Base-by-base conservation (phyloP, 495 filamentous ascomycete species). In the Neurospora discreta region DNA sequence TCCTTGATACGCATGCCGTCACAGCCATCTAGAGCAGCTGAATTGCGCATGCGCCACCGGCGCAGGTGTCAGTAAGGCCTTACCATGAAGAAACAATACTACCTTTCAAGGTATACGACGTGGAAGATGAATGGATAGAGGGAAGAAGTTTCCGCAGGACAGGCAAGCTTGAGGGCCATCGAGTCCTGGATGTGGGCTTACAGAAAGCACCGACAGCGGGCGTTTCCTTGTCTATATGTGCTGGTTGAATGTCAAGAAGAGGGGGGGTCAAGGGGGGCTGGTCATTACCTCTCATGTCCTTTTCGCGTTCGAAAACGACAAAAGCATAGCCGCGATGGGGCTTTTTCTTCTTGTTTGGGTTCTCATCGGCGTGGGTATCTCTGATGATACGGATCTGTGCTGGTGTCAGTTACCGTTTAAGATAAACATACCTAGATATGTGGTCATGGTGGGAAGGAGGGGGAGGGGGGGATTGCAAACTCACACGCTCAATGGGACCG, bases 241-340 rank as follows among this genome's bases (percentile, higher is more conserved):
- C 46, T 30, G 23, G 23, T 68, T 76, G 76, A 75, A 83, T 80
- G 71, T 79, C 67, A 77, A 77, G 75, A 74, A 77, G 77, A 39
- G 74, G 76, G 75, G 78, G 76, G 81, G 77, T 76, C 78, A 73
- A 78, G 78, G 80, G 78, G 79, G 72, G 77, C 77, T 69, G 70
- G 58, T 68, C 75, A 82, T 86, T 97, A 97, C 95, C 95, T 91
- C 97, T 98, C 96, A 99, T 98, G 78, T 99, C 95, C 82, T 95
- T 94, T 81, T 98, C 95, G 77, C 93, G 90, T 82, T 98, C 95
- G 80, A 94, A 99, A 68, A 98, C 94, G 75, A 99, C 90, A 80
- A 99, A 99, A 72, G 93, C 95, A 83, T 99, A 99, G 73, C 95
- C 95, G 75, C 89, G 87, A 79, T 95, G 91, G 60, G 89, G 86